Base-by-base conservation (phyloP, 2,329 filamentous ascomycete species). In the Trichoderma semiorbis region DNA sequence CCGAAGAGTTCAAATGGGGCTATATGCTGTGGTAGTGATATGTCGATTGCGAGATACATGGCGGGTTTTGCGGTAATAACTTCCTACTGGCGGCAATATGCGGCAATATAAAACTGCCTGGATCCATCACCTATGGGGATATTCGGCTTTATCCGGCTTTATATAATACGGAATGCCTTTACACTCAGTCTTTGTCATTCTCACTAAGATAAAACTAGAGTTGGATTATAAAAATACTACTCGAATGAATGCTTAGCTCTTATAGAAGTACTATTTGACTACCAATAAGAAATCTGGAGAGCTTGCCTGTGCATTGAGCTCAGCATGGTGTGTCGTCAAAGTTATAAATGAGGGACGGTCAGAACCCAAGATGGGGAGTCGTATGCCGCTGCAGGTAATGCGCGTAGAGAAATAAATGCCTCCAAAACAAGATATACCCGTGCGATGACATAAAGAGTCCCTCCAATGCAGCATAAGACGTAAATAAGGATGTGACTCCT, bases 381-480 rank as follows among this genome's bases (percentile, higher is more conserved):
- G 24, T 72, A 72, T 2, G 71, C 66, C 10, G 66, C 32, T 18
- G 67, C 66, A 18, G 71, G 71, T 10, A 72, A 39, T 62, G 66
- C 11, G n/a, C 71, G 66, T 18, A 72, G 14, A 7, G 66, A 65
- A 11, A 72, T 18, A 14, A 72, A 72, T 8, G 71, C 71, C 10
- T 72, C 66, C 14, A 65, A 60, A 10, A 70, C 71, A 10, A 72
- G 50, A 50, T 36, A 70, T 16, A 28, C 58, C 2, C 60, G 58
- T 12, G 67, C 71, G 18, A 72, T 26, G 26, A 72, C 58, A n/a
- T 72, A 72, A 8, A 70, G n/a, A 10, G 58, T 72, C 10, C 66
- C 70, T 1, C 66, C 66, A 21, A 69, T 55, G 55, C 18, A 69
- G 18, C 66, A 70, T 12, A 70, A 55, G 24, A 50, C 34, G 18